Base-by-base conservation (phyloP, 164 flowering plant species). In the Umbilicus rupestris region DNA sequence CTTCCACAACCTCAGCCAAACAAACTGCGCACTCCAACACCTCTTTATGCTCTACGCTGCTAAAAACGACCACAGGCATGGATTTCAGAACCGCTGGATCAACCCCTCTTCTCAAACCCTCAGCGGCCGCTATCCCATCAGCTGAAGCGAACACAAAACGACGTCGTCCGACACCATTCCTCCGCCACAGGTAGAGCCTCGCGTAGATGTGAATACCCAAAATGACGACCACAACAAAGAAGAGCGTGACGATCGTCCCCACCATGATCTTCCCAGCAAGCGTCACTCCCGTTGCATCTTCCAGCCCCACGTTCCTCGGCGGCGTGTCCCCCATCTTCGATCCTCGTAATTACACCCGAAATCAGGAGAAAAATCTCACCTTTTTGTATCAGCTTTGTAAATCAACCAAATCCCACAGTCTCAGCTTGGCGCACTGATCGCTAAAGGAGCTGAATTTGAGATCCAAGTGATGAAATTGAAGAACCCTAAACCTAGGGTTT, bases 21-120 rank as follows among this genome's bases (percentile, higher is more conserved):
- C 97, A 90, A 29, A 90, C 89, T 0, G 97, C 82, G 64, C 97
- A 90, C 70, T 86, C 97, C 39, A 85, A 55, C 1, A 85, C 88
- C 1, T 84, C 86, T 66, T 79, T 75, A 73, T 73, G 81, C 10
- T 79, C 80, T 26, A 73, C 47, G 0, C 78, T 58, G 16, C 65
- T 31, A 63, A 81, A 86, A 2, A 75, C 50, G 1, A 80, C 24
- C 1, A 82, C 72, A 0, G 91, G 92, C 0, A 85, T 71, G 26
- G 88, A 78, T 22, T 73, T 66, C 22, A 90, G 85, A 28, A 86
- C 44, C 2, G 81, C 52, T 16, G 83, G 78, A 12, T 84, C 88
- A 19, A 90, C 84, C 30, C 96, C 75, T 68, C 19, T 67, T 26
- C 16, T n/a, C 64, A 22, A 16, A 29, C 46, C 12, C 49, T 39